Conservation (phyloP, 179 eudicot species). For the Gypsophila paniculata region DNA sequence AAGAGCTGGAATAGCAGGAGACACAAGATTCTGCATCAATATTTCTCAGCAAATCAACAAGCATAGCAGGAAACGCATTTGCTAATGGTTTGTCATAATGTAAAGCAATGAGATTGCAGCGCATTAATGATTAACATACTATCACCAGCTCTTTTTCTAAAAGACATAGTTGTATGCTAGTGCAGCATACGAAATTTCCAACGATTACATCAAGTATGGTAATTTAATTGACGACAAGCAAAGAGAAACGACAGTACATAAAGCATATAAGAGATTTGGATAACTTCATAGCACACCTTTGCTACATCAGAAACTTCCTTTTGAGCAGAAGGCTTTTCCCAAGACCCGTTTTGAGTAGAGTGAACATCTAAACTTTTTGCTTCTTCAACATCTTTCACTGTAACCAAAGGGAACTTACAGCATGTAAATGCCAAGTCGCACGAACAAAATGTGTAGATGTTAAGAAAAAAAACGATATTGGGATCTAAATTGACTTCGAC, state of each 20-base stretch:
- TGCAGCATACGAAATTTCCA: not conserved
- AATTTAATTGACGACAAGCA: not conserved
- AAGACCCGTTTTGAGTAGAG: constrained; percentile 14
- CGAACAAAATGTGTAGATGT: not conserved
- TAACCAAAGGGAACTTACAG: constrained; percentile 23
- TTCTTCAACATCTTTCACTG: constrained; percentile 42
- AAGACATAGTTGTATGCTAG: not conserved
- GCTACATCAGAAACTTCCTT: constrained; percentile 20
- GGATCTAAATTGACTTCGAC: no score
- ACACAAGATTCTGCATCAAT: no score
- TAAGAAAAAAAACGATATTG: no score
- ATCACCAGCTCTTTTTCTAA: not conserved
- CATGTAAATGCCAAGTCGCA: constrained; percentile 1
- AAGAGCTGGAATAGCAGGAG: no score
- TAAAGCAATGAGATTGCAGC: not conserved
- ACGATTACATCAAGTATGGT: not conserved
- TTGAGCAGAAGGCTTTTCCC: constrained; percentile 21
- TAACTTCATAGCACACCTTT: constrained; percentile 33
- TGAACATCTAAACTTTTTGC: constrained; percentile 23
- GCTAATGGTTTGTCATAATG: not conserved
- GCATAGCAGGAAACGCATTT: not conserved
- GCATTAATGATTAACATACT: not conserved
- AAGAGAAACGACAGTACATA: not conserved
- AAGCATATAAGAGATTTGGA: constrained; percentile 8
- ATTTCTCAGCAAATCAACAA: not conserved